A percentile compares a stretch with the other conserved stretches of the same genome.
Conservation (phyloP, 2,329 filamentous ascomycete genomes). For the Botrytis byssoidea region DNA sequence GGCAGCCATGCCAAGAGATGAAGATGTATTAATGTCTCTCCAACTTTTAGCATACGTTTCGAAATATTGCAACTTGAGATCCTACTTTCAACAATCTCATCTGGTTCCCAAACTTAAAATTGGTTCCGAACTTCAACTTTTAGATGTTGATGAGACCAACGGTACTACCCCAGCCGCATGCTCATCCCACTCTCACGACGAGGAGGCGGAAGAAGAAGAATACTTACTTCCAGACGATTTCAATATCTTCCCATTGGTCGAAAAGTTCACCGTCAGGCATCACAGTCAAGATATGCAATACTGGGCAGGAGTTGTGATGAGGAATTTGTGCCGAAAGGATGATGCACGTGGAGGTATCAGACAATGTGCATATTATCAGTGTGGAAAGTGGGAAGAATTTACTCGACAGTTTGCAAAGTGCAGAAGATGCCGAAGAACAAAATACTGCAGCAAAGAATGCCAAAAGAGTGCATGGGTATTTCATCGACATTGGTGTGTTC, state of each 20-base stretch:
- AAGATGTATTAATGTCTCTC: conserved; percentile 96
- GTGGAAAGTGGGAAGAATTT: conserved; percentile 97
- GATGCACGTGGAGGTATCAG: conserved; percentile 91
- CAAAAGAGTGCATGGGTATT: conserved; percentile 99
- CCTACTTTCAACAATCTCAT: conserved; percentile 94
- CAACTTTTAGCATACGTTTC: conserved; percentile 96
- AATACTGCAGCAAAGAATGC: conserved; percentile 99
- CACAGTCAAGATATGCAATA: conserved; percentile 98
- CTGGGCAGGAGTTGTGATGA: conserved; percentile 98
- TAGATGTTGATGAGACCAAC: conserved; percentile 65
- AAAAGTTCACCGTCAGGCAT: conserved; percentile 96
- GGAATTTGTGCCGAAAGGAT: conserved; percentile 96
- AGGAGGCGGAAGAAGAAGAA: conserved; percentile 72
- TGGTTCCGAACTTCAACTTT: conserved; percentile 74
- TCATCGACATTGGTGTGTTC: conserved; percentile 95
- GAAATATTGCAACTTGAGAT: conserved; percentile 94
- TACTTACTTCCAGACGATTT: conserved; percentile 91
- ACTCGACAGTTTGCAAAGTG: conserved; percentile 98
- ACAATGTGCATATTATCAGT: conserved; percentile 97
- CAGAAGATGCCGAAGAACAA: conserved; percentile 89
- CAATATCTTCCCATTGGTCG: conserved; percentile 96
- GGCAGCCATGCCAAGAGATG: conserved; percentile 90
- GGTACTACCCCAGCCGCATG: conserved; percentile 42
- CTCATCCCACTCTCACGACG: conserved; percentile 51
- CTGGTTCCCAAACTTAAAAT: conserved; percentile 90